Conservation (phyloP, 805 yeast genomes). For the Ogataea pini region DNA sequence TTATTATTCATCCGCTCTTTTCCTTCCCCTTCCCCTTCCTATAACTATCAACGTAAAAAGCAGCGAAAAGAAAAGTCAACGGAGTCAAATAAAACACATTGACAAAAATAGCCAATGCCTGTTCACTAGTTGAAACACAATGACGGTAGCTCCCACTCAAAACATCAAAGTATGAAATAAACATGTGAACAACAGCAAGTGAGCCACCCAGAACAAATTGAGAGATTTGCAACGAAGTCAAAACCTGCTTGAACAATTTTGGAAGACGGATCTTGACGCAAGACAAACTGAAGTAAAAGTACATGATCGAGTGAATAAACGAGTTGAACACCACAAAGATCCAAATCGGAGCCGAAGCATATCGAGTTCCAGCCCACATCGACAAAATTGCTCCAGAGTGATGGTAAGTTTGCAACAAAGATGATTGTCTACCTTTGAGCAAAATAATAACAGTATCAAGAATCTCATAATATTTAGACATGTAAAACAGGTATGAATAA, state of each 20-base stretch:
- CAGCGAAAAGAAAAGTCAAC: conserved; percentile 62
- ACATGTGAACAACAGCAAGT: conserved; percentile 63
- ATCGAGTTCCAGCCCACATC: conserved; percentile 79
- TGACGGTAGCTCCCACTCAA: conserved; percentile 40
- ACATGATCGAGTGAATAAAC: conserved; percentile 76
- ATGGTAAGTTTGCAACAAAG: conserved; percentile 70
- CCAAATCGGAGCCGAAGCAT: conserved; percentile 75
- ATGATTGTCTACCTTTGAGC: conserved; percentile 65
- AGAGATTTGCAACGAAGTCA: conserved; percentile 67
- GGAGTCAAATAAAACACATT: conserved; percentile 69
- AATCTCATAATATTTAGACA: conserved; percentile 72
- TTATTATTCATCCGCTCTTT: too few relatives aligned
- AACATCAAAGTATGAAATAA: conserved; percentile 58
- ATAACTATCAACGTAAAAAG: conserved; percentile 64
- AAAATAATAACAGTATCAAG: conserved; percentile 67
- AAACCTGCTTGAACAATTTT: conserved; percentile 50
- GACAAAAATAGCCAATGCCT: conserved; percentile 60
- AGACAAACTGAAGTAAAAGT: conserved; percentile 63
- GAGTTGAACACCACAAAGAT: conserved; percentile 78
- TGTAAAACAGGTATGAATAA: conserved; percentile 66
- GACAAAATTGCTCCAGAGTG: conserved; percentile 81
- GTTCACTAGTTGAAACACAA: conserved; percentile 60
- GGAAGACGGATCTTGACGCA: conserved; percentile 63
- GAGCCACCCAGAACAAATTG: conserved; percentile 72
- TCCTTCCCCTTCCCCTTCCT: conserved; percentile 27